Base-by-base conservation (phyloP, 768 basidiomycete genomes). In the Amanita exitialis region DNA sequence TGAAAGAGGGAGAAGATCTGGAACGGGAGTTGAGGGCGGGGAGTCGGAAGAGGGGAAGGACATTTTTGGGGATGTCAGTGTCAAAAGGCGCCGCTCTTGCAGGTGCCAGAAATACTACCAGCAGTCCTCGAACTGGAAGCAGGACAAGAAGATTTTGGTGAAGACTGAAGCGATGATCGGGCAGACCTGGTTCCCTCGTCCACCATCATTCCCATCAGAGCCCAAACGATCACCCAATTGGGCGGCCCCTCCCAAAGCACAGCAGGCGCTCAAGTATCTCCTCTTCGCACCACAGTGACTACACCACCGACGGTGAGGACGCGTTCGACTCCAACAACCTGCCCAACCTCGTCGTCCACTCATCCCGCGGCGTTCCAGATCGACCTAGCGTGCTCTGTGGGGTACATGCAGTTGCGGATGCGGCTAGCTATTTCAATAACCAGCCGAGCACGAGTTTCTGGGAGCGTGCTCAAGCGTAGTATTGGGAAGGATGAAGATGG, bases 401-500 rank as follows among this genome's bases (percentile, higher is more conserved):
- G 82, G 0, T 97, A 97, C 61, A 59, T 65, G 49, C 61, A 78
- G n/a, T 65, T 91, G 7, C 71, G 94, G 7, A 62, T 66, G 13
- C 63, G 63, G 20, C 67, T 98, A 15, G 72, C 79, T 1, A 75
- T 96, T 44, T 73, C 16, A 90, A 93, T 56, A 81, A 94, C 57
- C 68, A 93, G 28, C 94, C 94, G n/a, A 83, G 83, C 38, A 90
- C 91, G 58, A 91, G 88, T 67, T 69, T 95, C 37, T 98, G n/a
- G 94, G 94, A 83, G 85, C 39, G 94, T 96, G 57, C 69, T 98
- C 71, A 98, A 96, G 69, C 81, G 86, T 54, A 88, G 84, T 55
- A 95, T 98, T 53, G 94, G 94, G 54, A 97, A 96, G 72, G 63
- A 98, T 93, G 36, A 94, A 77, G 75, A 97, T 98, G 53, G 87